Base-by-base conservation (phyloP, 2,329 filamentous ascomycete genomes). In the Aschersonia sp. region DNA sequence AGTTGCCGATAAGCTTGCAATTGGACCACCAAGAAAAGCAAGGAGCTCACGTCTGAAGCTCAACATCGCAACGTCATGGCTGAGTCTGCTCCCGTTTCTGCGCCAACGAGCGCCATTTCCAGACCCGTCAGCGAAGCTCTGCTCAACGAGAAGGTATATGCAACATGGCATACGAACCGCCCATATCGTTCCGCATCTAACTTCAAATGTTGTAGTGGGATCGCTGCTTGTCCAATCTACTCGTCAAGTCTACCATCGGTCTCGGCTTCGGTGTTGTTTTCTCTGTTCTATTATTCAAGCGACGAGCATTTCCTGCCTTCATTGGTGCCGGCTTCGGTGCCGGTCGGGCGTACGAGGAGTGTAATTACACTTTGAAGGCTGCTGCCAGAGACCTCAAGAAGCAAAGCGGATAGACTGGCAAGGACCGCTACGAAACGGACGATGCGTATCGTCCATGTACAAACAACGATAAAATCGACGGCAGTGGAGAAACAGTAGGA, bases 241-340 rank as follows among this genome's bases (percentile, higher is more conserved):
- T 98, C 64, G 94, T 98, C 75, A 89, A 94, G 69, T 97, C 90
- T 55, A 83, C 86, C 49, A 84, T 98, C 67, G 92, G 92, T 62
- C 85, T 97, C 64, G 87, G 85, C 58, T 98, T 98, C 71, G 92
- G 92, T 64, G 84, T 98, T 66, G 87, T 98, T 70, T 97, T 98
- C 76, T 97, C 92, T 52, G 89, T 98, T 52, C 84, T 98, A 50
- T 72, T 98, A 48, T 98, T 98, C 80, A 95, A 94, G 78, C 85
- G 94, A 68, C 83, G 92, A 72, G 87, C 92, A 56, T 98, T 90
- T 87, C 92, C 92, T 49, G 92, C 89, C n/a, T 92, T 87, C 64
- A 79, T 95, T 56, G 92, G 92, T 55, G 76, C 90, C 48, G 92
- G 92, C 49, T 97, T 98, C 66, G 92, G 94, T 64, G 89, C 89